Percentiles rank a stretch among this genome's conserved stretches.
These are phyloP conservation scores for Cyanidioschyzon merolae DNA, from an alignment of 23 red algal species.

Conservation along the genomic window DNA sequence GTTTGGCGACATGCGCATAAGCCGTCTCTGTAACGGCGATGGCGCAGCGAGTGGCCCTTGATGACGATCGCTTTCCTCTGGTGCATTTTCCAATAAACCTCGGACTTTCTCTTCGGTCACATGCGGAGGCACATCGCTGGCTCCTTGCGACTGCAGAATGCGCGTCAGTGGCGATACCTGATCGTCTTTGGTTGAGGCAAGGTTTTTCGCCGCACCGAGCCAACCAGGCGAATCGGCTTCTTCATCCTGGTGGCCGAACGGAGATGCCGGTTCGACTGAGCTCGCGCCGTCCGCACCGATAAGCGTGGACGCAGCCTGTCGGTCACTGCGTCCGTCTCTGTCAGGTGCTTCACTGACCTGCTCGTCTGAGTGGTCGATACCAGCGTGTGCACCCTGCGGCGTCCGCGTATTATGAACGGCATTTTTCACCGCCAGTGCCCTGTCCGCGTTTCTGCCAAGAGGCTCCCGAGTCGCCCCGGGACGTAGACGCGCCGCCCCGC, in stretches of 20 bases:
- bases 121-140: not conserved
- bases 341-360: not conserved
- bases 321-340: not conserved
- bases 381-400: not conserved
- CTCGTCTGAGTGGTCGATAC: not conserved
- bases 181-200: not conserved
- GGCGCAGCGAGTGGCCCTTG: not conserved
- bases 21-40: not conserved
- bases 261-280: not conserved
- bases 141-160: not conserved
- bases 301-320: not conserved
- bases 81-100: not conserved
- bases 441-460: not conserved
- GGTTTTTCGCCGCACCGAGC: not conserved
- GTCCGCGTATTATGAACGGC: not conserved
- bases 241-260: not conserved
- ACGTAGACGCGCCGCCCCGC: not conserved
- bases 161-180: conserved; percentile 3
- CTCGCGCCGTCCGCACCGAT: not conserved
- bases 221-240: not conserved
- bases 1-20: conserved; percentile 10
- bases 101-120: not conserved
- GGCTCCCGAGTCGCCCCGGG: not conserved
- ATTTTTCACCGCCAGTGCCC: not conserved
- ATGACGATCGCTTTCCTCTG: not conserved